A percentile compares a stretch with the other conserved stretches of the same genome.
phyloP scores from a whole-genome alignment of 495 filamentous ascomycete genomes.

The Tuber brumale region DNA sequence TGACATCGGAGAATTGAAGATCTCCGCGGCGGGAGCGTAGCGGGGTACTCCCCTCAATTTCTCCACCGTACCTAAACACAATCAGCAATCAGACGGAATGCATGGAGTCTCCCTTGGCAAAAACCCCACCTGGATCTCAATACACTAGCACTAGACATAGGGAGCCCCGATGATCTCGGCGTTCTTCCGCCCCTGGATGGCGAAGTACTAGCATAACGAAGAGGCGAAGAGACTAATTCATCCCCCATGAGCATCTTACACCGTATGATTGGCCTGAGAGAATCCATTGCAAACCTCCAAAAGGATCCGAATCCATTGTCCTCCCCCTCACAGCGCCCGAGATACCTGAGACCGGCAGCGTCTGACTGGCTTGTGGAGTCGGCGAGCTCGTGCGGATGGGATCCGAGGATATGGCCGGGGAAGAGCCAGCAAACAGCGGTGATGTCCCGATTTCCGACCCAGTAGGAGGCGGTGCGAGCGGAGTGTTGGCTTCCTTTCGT shows the following conservation, averaged over 20 bases:
- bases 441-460: conserved; percentile 18
- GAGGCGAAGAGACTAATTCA: conserved; percentile 36
- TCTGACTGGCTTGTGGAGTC: conserved; percentile 6
- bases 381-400: conserved; percentile 32
- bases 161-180: conserved; percentile 26
- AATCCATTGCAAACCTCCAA: conserved; percentile 14
- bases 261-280: neutral
- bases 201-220: conserved; percentile 41
- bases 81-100: neutral
- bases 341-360: conserved; percentile 19
- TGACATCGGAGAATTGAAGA: conserved; percentile 39
- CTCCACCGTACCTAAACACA: neutral
- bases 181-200: conserved; percentile 28
- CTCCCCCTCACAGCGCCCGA: conserved; percentile 27
- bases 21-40: conserved; percentile 39
- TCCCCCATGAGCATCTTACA: neutral
- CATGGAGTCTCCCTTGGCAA: neutral
- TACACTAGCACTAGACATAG: conserved; percentile 32
- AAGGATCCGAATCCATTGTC: conserved; percentile 30
- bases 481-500: conserved; percentile 9
- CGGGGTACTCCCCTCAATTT: conserved; percentile 25
- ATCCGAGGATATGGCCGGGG: conserved; percentile 35
- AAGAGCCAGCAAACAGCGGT: conserved; percentile 34
- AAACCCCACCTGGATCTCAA: conserved; percentile 14
- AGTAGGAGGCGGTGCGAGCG: conserved; percentile 25